These are phyloP conservation scores for Diplocarpon mali DNA, from an alignment of 2,329 filamentous ascomycete species.

Conservation along the genomic window DNA sequence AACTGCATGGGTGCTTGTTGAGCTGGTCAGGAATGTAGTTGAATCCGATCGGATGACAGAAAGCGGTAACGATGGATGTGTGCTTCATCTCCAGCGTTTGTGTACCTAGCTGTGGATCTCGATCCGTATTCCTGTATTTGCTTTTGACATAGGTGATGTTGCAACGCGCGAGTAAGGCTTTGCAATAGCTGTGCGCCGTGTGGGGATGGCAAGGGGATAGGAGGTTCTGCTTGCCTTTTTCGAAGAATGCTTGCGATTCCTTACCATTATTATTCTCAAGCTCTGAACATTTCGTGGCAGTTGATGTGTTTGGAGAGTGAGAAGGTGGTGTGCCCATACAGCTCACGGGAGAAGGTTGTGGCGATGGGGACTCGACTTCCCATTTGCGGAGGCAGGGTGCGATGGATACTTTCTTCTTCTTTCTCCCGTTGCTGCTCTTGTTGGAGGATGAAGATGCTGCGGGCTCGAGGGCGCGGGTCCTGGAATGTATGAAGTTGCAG, in stretches of 20 bases:
- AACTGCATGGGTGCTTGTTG: conserved; percentile 14
- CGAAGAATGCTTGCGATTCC: not conserved
- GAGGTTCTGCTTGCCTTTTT: not conserved
- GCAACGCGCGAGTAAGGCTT: not conserved
- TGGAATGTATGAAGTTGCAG: conserved; percentile 13
- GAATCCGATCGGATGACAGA: conserved; percentile 24
- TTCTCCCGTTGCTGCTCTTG: too few species aligned
- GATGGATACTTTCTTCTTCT: too few species aligned
- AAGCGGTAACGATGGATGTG: conserved; percentile 18
- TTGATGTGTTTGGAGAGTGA: not conserved
- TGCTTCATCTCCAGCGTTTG: conserved; percentile 2
- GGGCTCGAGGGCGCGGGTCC: not conserved
- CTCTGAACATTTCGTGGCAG: conserved; percentile 1
- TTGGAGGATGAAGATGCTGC: not conserved
- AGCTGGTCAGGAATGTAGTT: conserved; percentile 14
- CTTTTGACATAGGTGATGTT: not conserved
- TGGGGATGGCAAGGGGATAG: not conserved
- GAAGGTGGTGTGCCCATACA: not conserved
- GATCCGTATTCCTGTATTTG: not conserved
- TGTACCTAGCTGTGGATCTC: conserved; percentile 6
- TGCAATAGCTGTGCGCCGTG: not conserved
- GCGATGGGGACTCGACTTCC: too few species aligned
- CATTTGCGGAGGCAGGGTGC: too few species aligned
- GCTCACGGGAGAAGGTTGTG: too few species aligned
- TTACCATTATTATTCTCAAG: not conserved